phyloP scores from a whole-genome alignment of 768 basidiomycete species.

The Lactarius sanguifluus region DNA sequence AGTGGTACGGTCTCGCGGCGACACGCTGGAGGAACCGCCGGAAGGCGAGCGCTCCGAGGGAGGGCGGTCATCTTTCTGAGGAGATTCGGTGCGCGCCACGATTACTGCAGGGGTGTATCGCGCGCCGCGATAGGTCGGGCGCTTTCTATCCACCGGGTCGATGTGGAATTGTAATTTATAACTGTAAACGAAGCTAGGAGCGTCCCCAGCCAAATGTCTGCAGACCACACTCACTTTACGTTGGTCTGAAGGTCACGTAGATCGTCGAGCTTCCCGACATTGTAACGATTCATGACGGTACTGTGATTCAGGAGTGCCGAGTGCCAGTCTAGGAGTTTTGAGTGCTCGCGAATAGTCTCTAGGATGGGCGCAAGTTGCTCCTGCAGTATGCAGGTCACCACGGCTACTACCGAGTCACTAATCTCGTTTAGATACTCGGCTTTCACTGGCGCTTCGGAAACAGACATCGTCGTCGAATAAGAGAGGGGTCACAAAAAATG shows the following conservation, averaged over 20 bases:
- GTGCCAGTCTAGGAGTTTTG: constrained; percentile 17
- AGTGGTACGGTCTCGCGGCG: neutral
- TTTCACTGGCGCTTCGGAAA: neutral
- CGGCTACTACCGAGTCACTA: neutral
- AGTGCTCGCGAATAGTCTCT: constrained; percentile 14
- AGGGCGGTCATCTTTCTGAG: neutral
- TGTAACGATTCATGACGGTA: constrained; percentile 17
- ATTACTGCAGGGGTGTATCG: neutral
- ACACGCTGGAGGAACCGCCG: neutral
- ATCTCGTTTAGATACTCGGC: neutral
- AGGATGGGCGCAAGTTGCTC: constrained; percentile 22
- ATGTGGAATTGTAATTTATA: constrained; percentile 15
- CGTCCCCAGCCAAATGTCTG: neutral
- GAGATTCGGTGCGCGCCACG: neutral
- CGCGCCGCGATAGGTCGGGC: neutral
- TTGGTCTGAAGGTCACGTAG: constrained; percentile 19
- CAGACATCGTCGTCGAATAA: constrained; percentile 1
- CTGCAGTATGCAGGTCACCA: constrained; percentile 2
- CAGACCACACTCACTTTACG: constrained; percentile 5
- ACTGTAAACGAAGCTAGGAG: neutral
- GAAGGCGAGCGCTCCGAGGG: neutral
- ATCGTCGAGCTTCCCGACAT: constrained; percentile 24
- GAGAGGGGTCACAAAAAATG: neutral
- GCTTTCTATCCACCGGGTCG: constrained; percentile 3
- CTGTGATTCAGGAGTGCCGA: constrained; percentile 18